These are phyloP conservation scores for Teratosphaeria gauchensis DNA, from an alignment of 2,329 filamentous ascomycete species.

Conservation along the genomic window DNA sequence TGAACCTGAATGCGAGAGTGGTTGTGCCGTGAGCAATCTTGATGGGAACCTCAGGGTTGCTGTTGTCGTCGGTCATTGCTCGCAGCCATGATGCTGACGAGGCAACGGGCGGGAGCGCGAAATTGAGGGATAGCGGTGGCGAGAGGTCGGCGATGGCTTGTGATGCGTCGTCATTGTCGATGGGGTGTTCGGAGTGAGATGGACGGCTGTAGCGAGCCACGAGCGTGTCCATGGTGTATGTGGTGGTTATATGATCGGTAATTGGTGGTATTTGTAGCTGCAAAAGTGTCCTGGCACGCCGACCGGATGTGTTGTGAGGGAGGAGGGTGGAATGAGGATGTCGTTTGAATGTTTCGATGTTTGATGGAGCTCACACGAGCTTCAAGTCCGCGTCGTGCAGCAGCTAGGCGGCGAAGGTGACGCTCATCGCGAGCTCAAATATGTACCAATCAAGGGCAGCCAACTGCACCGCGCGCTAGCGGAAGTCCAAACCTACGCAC, in stretches of 20 bases:
- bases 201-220: slow-evolving; percentile 85
- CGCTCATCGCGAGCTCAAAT: background rate
- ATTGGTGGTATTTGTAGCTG: background rate
- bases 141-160: slow-evolving; percentile 60
- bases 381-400: background rate
- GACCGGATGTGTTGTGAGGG: background rate
- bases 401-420: background rate
- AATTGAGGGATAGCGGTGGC: slow-evolving; percentile 78
- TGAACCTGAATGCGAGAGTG: slow-evolving; percentile 93
- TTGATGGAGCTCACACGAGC: background rate
- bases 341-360: background rate
- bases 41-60: slow-evolving; percentile 95
- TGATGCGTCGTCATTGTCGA: slow-evolving; percentile 46
- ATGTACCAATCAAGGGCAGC: background rate
- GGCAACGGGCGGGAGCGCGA: slow-evolving; percentile 85
- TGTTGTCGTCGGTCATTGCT: slow-evolving; percentile 91
- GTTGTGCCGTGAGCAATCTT: slow-evolving; percentile 99
- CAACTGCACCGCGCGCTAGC: background rate
- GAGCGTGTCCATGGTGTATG: slow-evolving; percentile 68
- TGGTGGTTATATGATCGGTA: slow-evolving; percentile 8
- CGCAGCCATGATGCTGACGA: slow-evolving; percentile 91
- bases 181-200: slow-evolving; percentile 59
- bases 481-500: background rate
- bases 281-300: background rate
- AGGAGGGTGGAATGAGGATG: background rate